Evolutionary conservation across 2,329 filamentous ascomycete species (phyloP), one percentile per base, ranked within the genome.

Genomic region (Allantophomopsis lycopodina): DNA sequence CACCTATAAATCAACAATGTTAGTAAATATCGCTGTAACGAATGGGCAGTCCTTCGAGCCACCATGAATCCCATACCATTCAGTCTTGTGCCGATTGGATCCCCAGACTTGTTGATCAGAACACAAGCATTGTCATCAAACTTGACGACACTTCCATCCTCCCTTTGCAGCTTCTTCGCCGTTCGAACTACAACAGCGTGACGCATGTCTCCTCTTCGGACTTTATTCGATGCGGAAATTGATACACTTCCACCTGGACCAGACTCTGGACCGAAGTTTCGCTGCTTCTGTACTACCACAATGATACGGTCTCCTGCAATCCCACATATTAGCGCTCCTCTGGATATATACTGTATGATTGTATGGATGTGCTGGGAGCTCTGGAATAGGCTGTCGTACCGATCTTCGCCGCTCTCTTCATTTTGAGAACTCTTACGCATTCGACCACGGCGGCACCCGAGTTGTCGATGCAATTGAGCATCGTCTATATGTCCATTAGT

Each of bases 111-210:
- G 66, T 93, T 96, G 60, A 98, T 83, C 50, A 98, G 68, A 35
- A 98, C 91, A 59, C 91, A 98, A 36, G 91, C 91, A 62, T 98
- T 98, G 64, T 98, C 91, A 62, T 94, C 91, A 60, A 98, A 98
- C 50, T 79, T 79, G 49, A 98, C 80, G 36, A 91, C 78, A 56
- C 81, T 88, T 39, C 91, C 91, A 65, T 98, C 91, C 23, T 76
- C 76, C 46, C 91, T 73, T 60, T 91, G 84, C 44, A 83, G 75
- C 63, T 88, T 82, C 66, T 96, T 94, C 53, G 69, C 76, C 31
- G 89, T 94, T 47, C 91, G 83, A 43, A 98, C 93, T 18, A 98
- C 79, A 35, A 98, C 86, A 15, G 91, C 91, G 62, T 98, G 91
- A 48, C 89, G 78, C 51, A 98, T 93, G 62, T 98, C 91, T 51